Percentiles rank a stretch among this genome's conserved stretches.
Conservation (phyloP, 1,284 basidiomycete genomes). For the Marasmius oreades region DNA sequence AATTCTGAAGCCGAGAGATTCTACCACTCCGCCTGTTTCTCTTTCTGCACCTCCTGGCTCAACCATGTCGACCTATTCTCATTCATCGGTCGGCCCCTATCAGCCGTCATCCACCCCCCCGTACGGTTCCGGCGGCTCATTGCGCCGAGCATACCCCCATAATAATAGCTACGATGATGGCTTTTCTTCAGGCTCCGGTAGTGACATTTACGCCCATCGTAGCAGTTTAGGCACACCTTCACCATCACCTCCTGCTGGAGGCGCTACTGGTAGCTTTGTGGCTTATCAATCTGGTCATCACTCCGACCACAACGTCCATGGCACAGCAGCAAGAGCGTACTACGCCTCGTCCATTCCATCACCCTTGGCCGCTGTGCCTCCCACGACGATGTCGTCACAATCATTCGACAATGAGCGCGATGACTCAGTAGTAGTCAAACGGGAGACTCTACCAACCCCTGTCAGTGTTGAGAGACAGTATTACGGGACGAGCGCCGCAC, state of each 20-base stretch:
- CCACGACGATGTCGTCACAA: constrained; percentile 12
- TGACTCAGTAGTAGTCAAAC: neutral
- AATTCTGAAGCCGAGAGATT: constrained; percentile 34
- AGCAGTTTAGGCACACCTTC: constrained; percentile 46
- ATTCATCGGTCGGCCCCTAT: constrained; percentile 15
- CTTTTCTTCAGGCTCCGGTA: constrained; percentile 49
- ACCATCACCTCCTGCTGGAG: constrained; percentile 55
- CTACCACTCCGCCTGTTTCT: constrained; percentile 39
- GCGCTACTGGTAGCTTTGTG: constrained; percentile 33
- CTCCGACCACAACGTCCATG: constrained; percentile 18
- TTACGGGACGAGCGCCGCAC: constrained; percentile 5
- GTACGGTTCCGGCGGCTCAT: constrained; percentile 5
- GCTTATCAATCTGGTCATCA: constrained; percentile 40
- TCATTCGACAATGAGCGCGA: constrained; percentile 9
- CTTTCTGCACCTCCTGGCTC: constrained; percentile 22
- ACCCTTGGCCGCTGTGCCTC: constrained; percentile 10
- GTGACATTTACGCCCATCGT: constrained; percentile 50
- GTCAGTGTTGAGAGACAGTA: constrained; percentile 10
- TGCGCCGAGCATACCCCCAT: constrained; percentile 24
- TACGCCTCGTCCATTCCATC: constrained; percentile 12
- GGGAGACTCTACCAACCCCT: constrained; percentile 10
- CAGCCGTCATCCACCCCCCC: constrained; percentile 15
- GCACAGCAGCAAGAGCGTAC: neutral
- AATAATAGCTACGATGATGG: constrained; percentile 46
- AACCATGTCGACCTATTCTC: constrained; percentile 5